Evolutionary conservation across 1,139 yeast species (phyloP).

Genomic region (Pichia sp.): DNA sequence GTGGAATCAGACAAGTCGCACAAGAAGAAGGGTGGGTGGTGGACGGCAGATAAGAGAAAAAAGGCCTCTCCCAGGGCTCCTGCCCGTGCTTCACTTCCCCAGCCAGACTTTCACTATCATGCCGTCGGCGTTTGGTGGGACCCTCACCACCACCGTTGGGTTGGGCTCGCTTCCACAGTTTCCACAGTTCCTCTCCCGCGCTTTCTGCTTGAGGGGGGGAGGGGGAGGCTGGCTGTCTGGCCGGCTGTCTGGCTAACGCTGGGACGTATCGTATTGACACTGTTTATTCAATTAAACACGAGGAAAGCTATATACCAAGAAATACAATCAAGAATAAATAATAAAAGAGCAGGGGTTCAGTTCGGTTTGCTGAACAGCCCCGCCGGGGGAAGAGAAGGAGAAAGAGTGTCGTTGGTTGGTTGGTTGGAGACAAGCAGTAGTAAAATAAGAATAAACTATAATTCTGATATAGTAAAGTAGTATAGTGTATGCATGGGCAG

Average conservation of each 20-base stretch:
- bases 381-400: neutral
- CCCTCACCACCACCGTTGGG: conserved; percentile 1
- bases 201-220: too few species aligned
- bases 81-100: neutral
- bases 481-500: neutral
- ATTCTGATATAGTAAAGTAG: conserved; percentile 7
- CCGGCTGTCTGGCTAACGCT: too few species aligned
- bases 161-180: neutral
- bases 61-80: neutral
- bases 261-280: conserved; percentile 11
- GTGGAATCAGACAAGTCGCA: too few species aligned
- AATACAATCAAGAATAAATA: conserved; percentile 5
- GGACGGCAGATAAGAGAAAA: too few species aligned
- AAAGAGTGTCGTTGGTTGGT: too few species aligned
- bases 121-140: neutral
- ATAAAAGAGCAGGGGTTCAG: conserved; percentile 3
- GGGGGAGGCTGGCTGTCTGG: neutral
- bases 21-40: too few species aligned
- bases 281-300: conserved; percentile 33
- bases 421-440: conserved; percentile 5
- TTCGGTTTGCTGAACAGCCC: neutral
- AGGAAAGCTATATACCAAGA: conserved; percentile 25
- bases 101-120: neutral
- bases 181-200: conserved; percentile 2
- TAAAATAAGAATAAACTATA: conserved; percentile 8